Evolutionary conservation across 2,329 filamentous ascomycete genomes (phyloP).

Genomic region (Colletotrichum sansevieriae): DNA sequence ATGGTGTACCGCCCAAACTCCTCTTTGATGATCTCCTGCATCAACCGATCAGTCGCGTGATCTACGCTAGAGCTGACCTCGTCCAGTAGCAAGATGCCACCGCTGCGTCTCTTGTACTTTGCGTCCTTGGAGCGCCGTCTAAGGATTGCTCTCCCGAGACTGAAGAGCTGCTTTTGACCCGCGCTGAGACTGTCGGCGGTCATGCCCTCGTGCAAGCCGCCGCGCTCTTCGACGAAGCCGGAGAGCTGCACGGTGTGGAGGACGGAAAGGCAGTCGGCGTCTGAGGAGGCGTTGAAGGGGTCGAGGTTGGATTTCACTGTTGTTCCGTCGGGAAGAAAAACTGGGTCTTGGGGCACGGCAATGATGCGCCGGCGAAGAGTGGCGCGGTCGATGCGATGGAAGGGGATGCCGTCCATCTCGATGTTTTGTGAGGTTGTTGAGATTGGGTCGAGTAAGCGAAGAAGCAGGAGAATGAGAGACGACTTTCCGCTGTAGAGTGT

Average conservation of each 20-base stretch:
- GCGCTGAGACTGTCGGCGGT: conserved; percentile 60
- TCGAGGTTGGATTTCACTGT: conserved; percentile 55
- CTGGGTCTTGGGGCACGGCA: conserved; percentile 61
- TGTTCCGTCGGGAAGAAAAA: conserved; percentile 57
- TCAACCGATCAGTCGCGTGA: conserved; percentile 54
- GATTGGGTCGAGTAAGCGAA: conserved; percentile 51
- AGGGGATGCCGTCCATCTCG: conserved; percentile 54
- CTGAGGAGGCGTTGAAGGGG: conserved; percentile 46
- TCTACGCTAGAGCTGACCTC: conserved; percentile 60
- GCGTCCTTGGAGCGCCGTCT: conserved; percentile 52
- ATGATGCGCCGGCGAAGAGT: conserved; percentile 58
- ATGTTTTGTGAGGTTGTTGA: conserved; percentile 44
- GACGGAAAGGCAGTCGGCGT: conserved; percentile 46
- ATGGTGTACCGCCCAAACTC: conserved; percentile 66
- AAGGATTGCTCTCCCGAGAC: conserved; percentile 68
- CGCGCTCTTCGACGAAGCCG: conserved; percentile 45
- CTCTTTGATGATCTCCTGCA: conserved; percentile 55
- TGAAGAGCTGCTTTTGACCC: conserved; percentile 72
- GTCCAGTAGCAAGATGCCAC: conserved; percentile 56
- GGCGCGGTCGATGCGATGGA: conserved; percentile 52
- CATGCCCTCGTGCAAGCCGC: conserved; percentile 51
- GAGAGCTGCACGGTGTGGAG: conserved; percentile 49
- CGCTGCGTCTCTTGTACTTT: conserved; percentile 33
- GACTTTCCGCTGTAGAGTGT: conserved; percentile 50
- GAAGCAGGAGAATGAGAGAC: conserved; percentile 50